These are phyloP conservation scores for Fennellomyces sp. DNA, from an alignment of 371 early-diverging fungal species.

Conservation along the genomic window DNA sequence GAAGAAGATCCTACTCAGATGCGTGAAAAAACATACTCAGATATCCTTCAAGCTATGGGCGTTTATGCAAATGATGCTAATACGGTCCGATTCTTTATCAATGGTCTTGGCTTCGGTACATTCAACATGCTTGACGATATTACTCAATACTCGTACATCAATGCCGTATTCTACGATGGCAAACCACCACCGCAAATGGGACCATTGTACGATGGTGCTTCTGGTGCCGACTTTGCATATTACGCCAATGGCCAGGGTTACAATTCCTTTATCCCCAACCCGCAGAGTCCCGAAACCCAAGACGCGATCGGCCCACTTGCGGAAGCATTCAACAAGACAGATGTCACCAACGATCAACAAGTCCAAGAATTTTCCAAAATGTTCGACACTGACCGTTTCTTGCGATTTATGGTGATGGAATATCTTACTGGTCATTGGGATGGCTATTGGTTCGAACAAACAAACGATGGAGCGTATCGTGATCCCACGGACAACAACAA, in stretches of 20 bases:
- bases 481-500: conserved; percentile 43
- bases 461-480: conserved; percentile 60
- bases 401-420: conserved; percentile 66
- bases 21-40: conserved; percentile 63
- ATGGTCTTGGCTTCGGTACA: conserved; percentile 55
- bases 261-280: conserved; percentile 35
- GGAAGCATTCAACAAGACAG: conserved; percentile 40
- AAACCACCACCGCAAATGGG: conserved; percentile 51
- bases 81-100: conserved; percentile 56
- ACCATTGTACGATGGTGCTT: conserved; percentile 54
- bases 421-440: conserved; percentile 61
- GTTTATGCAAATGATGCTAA: conserved; percentile 56
- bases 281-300: conserved; percentile 36
- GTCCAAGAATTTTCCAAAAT: conserved; percentile 34
- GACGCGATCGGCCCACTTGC: conserved; percentile 43
- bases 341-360: conserved; percentile 39
- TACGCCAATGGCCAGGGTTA: conserved; percentile 24
- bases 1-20: conserved; percentile 66
- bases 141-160: conserved; percentile 49
- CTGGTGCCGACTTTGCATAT: conserved; percentile 51
- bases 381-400: conserved; percentile 48
- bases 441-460: conserved; percentile 60
- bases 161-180: conserved; percentile 48
- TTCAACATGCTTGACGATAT: conserved; percentile 60
- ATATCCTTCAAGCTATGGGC: conserved; percentile 54